phyloP scores from a whole-genome alignment of 139 green algal genomes.

The Ettlia oleoabundans region DNA sequence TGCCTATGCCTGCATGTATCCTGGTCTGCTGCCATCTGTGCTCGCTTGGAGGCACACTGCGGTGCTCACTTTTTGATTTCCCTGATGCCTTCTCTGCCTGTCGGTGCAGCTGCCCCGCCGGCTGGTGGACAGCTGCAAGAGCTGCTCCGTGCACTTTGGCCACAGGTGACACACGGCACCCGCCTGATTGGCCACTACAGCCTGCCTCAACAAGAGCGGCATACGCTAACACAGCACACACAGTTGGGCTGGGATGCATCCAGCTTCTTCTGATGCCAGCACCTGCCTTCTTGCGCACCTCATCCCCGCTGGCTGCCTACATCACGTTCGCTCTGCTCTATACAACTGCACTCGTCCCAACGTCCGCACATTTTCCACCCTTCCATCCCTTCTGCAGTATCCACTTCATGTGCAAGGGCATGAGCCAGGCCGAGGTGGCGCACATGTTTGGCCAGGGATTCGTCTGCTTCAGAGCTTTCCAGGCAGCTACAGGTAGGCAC shows the following conservation, averaged over 20 bases:
- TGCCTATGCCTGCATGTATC: background rate
- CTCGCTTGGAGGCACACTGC: no score
- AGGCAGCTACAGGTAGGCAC: conserved; percentile 47
- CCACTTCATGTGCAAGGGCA: conserved; percentile 62
- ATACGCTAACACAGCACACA: no score
- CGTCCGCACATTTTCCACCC: background rate
- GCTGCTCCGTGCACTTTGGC: conserved; percentile 60
- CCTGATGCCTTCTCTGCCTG: no score
- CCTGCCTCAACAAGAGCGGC: no score
- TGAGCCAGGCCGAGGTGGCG: conserved; percentile 60
- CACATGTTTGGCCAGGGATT: conserved; percentile 47
- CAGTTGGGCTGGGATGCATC: no score
- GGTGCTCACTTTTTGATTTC: no score
- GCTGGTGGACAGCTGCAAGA: conserved; percentile 22
- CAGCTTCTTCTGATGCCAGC: background rate
- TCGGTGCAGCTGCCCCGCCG: conserved; percentile 30
- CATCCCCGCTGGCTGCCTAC: no score
- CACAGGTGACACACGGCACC: background rate
- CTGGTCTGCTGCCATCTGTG: no score
- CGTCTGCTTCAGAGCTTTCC: conserved; percentile 63
- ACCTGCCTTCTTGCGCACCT: no score
- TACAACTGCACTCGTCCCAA: no score
- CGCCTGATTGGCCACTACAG: background rate
- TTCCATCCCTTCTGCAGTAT: conserved; percentile 21
- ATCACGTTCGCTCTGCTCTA: no score